Conservation (phyloP, 441 rosid species). For the Syzygium syzygioides region DNA sequence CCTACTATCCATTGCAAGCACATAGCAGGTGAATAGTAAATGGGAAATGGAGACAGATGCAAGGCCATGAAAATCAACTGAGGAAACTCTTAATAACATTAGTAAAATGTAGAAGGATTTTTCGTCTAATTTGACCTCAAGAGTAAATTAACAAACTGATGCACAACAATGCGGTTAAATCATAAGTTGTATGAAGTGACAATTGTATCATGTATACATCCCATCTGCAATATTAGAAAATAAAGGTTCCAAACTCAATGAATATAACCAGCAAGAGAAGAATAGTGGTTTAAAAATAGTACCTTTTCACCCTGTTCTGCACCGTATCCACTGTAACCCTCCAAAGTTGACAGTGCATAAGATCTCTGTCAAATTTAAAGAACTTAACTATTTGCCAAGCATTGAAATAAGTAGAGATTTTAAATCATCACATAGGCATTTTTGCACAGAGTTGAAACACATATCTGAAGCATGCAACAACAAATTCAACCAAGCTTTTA, state of each 20-base stretch:
- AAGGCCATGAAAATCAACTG: neutral
- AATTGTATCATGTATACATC: neutral
- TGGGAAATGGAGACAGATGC: neutral
- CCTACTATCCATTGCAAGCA: neutral
- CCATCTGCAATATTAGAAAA: neutral
- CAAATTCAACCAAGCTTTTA: neutral
- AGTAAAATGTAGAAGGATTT: neutral
- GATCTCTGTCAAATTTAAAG: constrained; percentile 45
- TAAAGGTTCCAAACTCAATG: neutral
- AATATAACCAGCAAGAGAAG: neutral
- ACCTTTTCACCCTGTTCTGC: constrained; percentile 97
- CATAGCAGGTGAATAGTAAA: neutral
- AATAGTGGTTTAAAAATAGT: neutral
- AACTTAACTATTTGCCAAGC: neutral
- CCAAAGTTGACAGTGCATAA: constrained; percentile 63
- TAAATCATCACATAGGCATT: neutral
- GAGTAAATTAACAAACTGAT: neutral
- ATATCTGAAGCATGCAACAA: neutral
- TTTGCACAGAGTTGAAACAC: neutral
- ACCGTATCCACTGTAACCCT: constrained; percentile 96
- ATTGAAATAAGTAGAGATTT: neutral
- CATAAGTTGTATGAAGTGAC: neutral
- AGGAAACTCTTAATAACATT: neutral
- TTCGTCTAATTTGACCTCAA: neutral
- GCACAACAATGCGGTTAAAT: neutral